Percentiles rank a stretch among this genome's conserved stretches.
phyloP scores from a whole-genome alignment of 805 yeast species.

The Spathaspora girioi region DNA sequence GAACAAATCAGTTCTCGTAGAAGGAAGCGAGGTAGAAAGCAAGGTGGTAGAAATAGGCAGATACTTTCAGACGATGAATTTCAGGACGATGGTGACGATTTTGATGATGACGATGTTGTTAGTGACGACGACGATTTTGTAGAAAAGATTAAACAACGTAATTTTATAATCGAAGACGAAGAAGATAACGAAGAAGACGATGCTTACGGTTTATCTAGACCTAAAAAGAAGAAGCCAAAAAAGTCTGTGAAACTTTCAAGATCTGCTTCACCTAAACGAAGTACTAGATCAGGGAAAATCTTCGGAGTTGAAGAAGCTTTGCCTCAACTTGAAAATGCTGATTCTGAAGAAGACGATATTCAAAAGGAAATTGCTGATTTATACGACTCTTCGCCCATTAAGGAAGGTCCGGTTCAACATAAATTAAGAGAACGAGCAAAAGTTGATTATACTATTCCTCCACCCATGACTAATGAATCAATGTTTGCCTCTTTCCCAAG shows the following conservation, averaged over 20 bases:
- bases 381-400: constrained; percentile 53
- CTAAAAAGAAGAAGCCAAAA: constrained; percentile 2
- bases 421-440: constrained; percentile 50
- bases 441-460: constrained; percentile 79
- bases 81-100: constrained; percentile 9
- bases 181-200: constrained; percentile 18
- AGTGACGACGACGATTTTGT: constrained; percentile 23
- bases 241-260: neutral
- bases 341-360: constrained; percentile 35
- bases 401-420: constrained; percentile 40
- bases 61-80: constrained; percentile 1
- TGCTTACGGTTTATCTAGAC: constrained; percentile 12
- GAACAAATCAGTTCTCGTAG: neutral
- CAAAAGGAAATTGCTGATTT: constrained; percentile 66
- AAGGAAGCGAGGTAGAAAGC: constrained; percentile 1
- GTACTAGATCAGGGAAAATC: constrained; percentile 13
- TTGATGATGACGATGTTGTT: constrained; percentile 8
- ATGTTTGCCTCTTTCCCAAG: constrained; percentile 22
- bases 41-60: constrained; percentile 7
- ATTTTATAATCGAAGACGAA: constrained; percentile 36
- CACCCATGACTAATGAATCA: constrained; percentile 57
- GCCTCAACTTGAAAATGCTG: constrained; percentile 23
- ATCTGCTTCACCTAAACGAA: constrained; percentile 10
- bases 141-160: constrained; percentile 27
- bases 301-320: constrained; percentile 13